These are phyloP conservation scores for Phlyctochytrium arcticum DNA, from an alignment of 192 early-diverging fungal genomes.

Conservation along the genomic window DNA sequence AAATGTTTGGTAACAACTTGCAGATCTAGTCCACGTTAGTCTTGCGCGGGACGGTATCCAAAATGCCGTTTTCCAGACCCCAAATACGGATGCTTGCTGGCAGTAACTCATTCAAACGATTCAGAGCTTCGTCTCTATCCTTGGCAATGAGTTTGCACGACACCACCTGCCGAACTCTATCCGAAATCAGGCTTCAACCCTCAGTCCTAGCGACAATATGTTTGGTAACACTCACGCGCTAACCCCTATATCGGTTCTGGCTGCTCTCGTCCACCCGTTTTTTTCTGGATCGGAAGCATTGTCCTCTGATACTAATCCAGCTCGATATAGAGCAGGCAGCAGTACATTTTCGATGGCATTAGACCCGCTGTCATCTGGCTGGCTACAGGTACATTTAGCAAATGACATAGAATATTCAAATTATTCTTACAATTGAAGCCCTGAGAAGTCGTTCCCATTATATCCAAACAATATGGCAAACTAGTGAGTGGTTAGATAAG, in stretches of 20 bases:
- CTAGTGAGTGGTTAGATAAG: no score
- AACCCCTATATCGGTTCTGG: not conserved
- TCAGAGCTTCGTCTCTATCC: conserved; percentile 62
- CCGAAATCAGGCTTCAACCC: not conserved
- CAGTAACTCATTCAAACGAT: conserved; percentile 72
- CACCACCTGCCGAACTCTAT: conserved; percentile 51
- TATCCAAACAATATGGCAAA: conserved; percentile 89
- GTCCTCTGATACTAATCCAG: conserved; percentile 78
- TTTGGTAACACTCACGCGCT: not conserved
- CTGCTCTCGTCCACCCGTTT: not conserved
- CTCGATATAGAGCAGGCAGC: conserved; percentile 74
- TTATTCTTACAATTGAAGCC: conserved; percentile 72
- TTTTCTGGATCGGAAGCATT: conserved; percentile 71
- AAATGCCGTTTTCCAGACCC: conserved; percentile 48
- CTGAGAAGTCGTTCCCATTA: conserved; percentile 91
- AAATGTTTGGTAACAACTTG: conserved; percentile 70
- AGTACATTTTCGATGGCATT: conserved; percentile 82
- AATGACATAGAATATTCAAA: not conserved
- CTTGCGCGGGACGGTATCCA: not conserved
- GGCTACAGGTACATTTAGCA: not conserved
- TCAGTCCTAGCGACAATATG: not conserved
- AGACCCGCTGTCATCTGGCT: conserved; percentile 59
- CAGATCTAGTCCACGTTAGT: not conserved
- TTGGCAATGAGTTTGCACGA: conserved; percentile 89
- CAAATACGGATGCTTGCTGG: conserved; percentile 79